A percentile compares a stretch with the other conserved stretches of the same genome.
phyloP scores from a whole-genome alignment of 495 filamentous ascomycete species.

The Trichoderma virens region DNA sequence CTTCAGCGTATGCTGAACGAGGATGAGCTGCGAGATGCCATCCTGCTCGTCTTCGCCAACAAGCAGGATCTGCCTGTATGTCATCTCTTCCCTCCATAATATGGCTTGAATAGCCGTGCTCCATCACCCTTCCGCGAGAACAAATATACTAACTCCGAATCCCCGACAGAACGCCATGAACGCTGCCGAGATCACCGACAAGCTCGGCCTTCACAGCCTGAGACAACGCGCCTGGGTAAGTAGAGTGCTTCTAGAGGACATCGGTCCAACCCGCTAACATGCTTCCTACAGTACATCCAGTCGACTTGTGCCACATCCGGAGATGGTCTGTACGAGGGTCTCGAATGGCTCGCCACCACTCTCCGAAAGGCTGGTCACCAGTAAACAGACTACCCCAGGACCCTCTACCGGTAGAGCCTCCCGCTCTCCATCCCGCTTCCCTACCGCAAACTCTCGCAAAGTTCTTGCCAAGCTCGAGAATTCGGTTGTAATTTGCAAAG shows the following conservation, averaged over 20 bases:
- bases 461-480: slow-evolving; percentile 25
- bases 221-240: slow-evolving; percentile 97
- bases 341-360: slow-evolving; percentile 96
- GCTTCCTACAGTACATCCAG: slow-evolving; percentile 80
- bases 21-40: slow-evolving; percentile 95
- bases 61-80: slow-evolving; percentile 99
- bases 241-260: slow-evolving; percentile 16
- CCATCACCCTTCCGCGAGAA: background rate
- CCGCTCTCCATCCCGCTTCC: slow-evolving; percentile 9
- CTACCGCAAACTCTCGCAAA: slow-evolving; percentile 18
- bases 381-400: slow-evolving; percentile 39
- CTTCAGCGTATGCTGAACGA: slow-evolving; percentile 99
- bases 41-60: slow-evolving; percentile 98
- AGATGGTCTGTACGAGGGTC: slow-evolving; percentile 99
- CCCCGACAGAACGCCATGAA: slow-evolving; percentile 88
- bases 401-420: slow-evolving; percentile 17
- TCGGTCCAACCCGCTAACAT: slow-evolving; percentile 16
- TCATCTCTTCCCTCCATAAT: slow-evolving; percentile 11
- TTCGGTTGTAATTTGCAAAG: slow-evolving; percentile 40
- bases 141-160: slow-evolving; percentile 12
- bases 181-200: slow-evolving; percentile 98
- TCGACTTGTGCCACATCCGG: slow-evolving; percentile 98
- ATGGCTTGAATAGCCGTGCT: background rate
- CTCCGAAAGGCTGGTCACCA: slow-evolving; percentile 85
- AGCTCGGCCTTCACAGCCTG: slow-evolving; percentile 97